Conservation (phyloP, 2,329 filamentous ascomycete species). For the Periconia digitata region DNA sequence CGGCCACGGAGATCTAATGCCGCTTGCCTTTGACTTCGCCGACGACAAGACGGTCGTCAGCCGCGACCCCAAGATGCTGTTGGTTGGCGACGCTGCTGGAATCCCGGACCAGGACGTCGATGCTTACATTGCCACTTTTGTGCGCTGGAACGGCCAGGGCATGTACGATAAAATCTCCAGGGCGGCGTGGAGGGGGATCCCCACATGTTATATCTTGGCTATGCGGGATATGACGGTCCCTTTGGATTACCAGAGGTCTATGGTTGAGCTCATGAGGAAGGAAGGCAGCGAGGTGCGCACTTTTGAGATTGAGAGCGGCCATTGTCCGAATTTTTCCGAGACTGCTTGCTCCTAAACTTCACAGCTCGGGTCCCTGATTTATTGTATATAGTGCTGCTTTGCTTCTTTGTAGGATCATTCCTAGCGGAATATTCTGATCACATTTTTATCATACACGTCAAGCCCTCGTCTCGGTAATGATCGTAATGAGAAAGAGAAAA, state of each 20-base stretch:
- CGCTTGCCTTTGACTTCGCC: slow-evolving; percentile 13
- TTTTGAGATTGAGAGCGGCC: slow-evolving; percentile 10
- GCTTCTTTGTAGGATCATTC: no score
- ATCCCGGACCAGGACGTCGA: neutral
- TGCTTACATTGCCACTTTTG: neutral
- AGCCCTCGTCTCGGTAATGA: no score
- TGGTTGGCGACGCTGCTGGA: neutral
- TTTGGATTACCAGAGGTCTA: slow-evolving; percentile 1
- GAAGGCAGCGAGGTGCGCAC: slow-evolving; percentile 4
- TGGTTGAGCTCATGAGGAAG: slow-evolving; percentile 1
- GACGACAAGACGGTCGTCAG: slow-evolving; percentile 1
- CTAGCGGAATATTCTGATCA: no score
- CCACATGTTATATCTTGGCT: neutral
- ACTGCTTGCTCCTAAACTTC: no score
- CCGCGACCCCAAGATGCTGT: neutral
- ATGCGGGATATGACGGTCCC: slow-evolving; percentile 1
- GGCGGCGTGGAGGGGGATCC: neutral
- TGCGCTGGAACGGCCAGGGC: slow-evolving; percentile 2
- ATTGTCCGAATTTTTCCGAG: slow-evolving; percentile 13
- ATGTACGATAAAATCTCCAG: neutral
- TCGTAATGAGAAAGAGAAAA: no score
- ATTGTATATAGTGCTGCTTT: no score
- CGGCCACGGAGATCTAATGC: slow-evolving; percentile 11
- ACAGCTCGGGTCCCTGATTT: no score
- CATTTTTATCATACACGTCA: no score